phyloP scores from a whole-genome alignment of 1,284 basidiomycete species.

The Cryptococcus sp. region DNA sequence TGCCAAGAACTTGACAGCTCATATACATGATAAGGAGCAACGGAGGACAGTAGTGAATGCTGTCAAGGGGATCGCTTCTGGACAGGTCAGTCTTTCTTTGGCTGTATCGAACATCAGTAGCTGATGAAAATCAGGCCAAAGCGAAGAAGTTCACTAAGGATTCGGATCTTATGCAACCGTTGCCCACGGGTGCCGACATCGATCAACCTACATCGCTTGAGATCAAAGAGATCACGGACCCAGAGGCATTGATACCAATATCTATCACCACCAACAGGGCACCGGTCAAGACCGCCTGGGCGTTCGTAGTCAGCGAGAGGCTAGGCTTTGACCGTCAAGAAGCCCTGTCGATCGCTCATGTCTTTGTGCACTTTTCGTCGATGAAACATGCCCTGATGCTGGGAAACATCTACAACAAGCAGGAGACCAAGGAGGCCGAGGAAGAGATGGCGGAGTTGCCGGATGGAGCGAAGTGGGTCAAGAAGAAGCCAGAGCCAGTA shows the following conservation, averaged over 20 bases:
- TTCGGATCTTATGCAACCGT: constrained; percentile 28
- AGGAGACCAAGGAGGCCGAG: constrained; percentile 50
- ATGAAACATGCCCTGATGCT: constrained; percentile 74
- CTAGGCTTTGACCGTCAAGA: constrained; percentile 82
- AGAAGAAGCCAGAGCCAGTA: constrained; percentile 6
- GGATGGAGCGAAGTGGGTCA: constrained; percentile 10
- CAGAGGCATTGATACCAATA: constrained; percentile 58
- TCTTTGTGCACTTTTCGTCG: constrained; percentile 89
- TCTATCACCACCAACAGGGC: constrained; percentile 76
- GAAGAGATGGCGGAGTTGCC: constrained; percentile 44
- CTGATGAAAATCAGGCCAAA: constrained; percentile 6
- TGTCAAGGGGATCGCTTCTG: constrained; percentile 51
- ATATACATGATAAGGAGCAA: constrained; percentile 65
- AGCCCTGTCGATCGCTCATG: constrained; percentile 59
- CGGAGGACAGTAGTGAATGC: constrained; percentile 62
- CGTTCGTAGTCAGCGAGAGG: constrained; percentile 74
- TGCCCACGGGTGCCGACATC: constrained; percentile 16
- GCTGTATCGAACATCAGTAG: not conserved
- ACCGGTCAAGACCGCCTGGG: constrained; percentile 92
- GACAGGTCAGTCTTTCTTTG: constrained; percentile 20
- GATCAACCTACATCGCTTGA: constrained; percentile 22
- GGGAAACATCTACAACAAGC: constrained; percentile 56
- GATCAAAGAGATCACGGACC: constrained; percentile 33
- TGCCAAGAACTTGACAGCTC: constrained; percentile 57
- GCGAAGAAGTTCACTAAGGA: constrained; percentile 30